Percentiles rank a stretch among this genome's conserved stretches.
Evolutionary conservation across 2,329 filamentous ascomycete species (phyloP).

Genomic region (Herpotrichia juniperi): DNA sequence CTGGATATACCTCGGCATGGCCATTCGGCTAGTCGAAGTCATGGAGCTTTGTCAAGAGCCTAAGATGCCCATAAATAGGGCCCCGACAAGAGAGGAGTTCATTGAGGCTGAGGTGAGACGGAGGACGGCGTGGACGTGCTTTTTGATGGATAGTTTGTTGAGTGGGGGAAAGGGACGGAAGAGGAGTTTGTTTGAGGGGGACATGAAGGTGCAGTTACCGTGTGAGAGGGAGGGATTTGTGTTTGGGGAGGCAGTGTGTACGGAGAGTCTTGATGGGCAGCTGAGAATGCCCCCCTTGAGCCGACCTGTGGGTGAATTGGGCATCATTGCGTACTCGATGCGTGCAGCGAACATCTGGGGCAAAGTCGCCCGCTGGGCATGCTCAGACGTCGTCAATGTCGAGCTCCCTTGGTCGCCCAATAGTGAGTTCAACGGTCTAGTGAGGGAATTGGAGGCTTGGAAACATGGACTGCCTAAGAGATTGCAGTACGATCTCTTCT

Average conservation of each 20-base stretch:
- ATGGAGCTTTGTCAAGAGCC: conserved; percentile 48
- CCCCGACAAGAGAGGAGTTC: conserved; percentile 46
- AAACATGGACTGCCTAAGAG: conserved; percentile 41
- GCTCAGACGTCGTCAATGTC: conserved; percentile 41
- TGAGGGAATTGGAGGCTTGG: conserved; percentile 43
- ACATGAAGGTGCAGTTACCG: conserved; percentile 48
- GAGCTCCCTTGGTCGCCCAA: conserved; percentile 44
- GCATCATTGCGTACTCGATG: conserved; percentile 48
- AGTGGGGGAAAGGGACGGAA: conserved; percentile 50
- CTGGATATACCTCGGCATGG: conserved; percentile 51
- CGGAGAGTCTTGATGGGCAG: conserved; percentile 38
- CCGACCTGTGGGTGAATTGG: conserved; percentile 38
- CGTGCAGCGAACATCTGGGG: conserved; percentile 50
- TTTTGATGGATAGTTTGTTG: conserved; percentile 50
- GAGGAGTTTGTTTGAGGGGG: conserved; percentile 37
- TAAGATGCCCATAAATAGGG: conserved; percentile 34
- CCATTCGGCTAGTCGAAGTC: conserved; percentile 48
- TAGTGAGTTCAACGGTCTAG: conserved; percentile 45
- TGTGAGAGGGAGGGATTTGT: conserved; percentile 48
- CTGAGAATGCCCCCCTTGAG: conserved; percentile 36
- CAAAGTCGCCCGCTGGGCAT: conserved; percentile 49
- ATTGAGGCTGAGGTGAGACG: conserved; percentile 49
- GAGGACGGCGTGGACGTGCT: conserved; percentile 50
- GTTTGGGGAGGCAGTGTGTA: conserved; percentile 47
- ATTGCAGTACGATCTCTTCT: conserved; percentile 46